These are phyloP conservation scores for Myriosclerotinia scirpicola DNA, from an alignment of 2,329 filamentous ascomycete genomes.

Conservation along the genomic window DNA sequence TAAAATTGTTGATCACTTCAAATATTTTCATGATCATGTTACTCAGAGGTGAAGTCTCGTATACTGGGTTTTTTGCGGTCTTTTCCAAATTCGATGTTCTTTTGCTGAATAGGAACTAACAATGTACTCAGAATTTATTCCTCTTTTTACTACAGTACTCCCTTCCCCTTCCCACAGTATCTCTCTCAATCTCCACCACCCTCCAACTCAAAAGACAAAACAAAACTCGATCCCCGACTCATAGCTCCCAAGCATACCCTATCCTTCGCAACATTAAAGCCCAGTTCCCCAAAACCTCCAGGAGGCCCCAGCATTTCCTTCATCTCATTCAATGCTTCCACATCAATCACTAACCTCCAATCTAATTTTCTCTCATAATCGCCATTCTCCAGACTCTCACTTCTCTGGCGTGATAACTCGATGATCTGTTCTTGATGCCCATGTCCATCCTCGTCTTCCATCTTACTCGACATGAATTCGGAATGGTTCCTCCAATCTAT, in stretches of 20 bases:
- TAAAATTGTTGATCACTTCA: too few relatives aligned
- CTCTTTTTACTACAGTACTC: not conserved
- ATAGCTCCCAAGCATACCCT: conserved; percentile 27
- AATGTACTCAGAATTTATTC: not conserved
- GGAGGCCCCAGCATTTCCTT: conserved; percentile 29
- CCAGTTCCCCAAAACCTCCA: conserved; percentile 30
- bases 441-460: not conserved
- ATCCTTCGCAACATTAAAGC: conserved; percentile 26
- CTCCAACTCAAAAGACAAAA: conserved; percentile 17
- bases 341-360: conserved; percentile 28
- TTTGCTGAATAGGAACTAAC: not conserved
- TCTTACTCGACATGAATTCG: not conserved
- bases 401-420: conserved; percentile 4
- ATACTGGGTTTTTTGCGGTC: not conserved
- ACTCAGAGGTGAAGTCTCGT: not conserved
- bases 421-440: conserved; percentile 13
- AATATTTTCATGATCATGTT: too few relatives aligned
- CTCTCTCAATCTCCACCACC: not conserved
- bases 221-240: conserved; percentile 27
- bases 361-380: conserved; percentile 23
- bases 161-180: not conserved
- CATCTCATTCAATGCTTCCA: conserved; percentile 28
- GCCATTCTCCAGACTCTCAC: not conserved
- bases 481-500: conserved; percentile 3
- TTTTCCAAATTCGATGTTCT: not conserved